Percentiles rank a stretch among this genome's conserved stretches.
phyloP scores from a whole-genome alignment of 2,329 filamentous ascomycete species.

The Trichoderma atrobrunneum region DNA sequence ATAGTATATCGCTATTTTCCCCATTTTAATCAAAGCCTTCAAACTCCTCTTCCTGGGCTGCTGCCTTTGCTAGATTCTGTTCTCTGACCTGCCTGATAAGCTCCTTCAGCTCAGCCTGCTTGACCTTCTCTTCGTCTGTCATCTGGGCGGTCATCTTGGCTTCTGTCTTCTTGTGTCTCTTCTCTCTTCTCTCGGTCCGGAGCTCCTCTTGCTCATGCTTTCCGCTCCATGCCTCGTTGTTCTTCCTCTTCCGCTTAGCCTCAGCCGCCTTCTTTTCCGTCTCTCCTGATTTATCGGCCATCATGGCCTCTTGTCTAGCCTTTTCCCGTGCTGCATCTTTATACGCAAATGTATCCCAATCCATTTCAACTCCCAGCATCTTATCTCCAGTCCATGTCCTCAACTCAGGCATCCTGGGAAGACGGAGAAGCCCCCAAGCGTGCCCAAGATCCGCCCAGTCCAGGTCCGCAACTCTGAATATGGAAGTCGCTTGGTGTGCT shows the following conservation, averaged over 20 bases:
- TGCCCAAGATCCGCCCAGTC: slow-evolving; percentile 80
- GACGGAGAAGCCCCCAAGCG: slow-evolving; percentile 80
- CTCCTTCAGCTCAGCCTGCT: slow-evolving; percentile 60
- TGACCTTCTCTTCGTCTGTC: slow-evolving; percentile 66
- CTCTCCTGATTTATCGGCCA: slow-evolving; percentile 42
- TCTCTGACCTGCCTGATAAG: slow-evolving; percentile 63
- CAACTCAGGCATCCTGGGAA: slow-evolving; percentile 93
- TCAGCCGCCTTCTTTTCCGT: slow-evolving; percentile 41
- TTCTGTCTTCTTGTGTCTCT: slow-evolving; percentile 62
- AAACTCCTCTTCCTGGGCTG: slow-evolving; percentile 51
- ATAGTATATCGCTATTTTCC: background rate
- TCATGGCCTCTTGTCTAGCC: slow-evolving; percentile 57
- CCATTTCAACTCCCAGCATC: slow-evolving; percentile 58
- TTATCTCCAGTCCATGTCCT: slow-evolving; percentile 69
- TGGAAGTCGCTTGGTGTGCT: slow-evolving; percentile 86
- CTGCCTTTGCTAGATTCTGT: slow-evolving; percentile 49
- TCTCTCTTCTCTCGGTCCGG: slow-evolving; percentile 60
- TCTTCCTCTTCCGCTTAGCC: slow-evolving; percentile 55
- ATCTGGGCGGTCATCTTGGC: slow-evolving; percentile 61
- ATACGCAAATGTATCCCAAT: slow-evolving; percentile 68
- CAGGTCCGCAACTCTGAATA: slow-evolving; percentile 78
- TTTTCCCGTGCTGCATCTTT: slow-evolving; percentile 70
- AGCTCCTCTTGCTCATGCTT: slow-evolving; percentile 65
- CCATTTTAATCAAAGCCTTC: slow-evolving; percentile 52
- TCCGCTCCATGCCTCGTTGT: slow-evolving; percentile 70